Conservation (phyloP, 257 asterid species). For the Echium plantagineum region DNA sequence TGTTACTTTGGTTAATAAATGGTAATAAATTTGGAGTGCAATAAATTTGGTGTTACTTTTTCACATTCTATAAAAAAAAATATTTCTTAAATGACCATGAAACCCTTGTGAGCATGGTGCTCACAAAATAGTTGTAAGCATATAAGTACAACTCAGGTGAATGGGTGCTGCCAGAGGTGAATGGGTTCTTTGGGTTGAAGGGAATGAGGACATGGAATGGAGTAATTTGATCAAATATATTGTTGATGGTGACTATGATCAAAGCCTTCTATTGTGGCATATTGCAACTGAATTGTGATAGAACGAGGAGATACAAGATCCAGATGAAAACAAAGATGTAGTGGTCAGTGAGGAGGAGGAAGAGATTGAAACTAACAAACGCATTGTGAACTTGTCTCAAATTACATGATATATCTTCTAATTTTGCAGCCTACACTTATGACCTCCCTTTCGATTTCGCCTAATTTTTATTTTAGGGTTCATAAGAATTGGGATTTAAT, state of each 20-base stretch:
- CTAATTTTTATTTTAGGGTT: no score
- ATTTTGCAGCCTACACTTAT: constrained; percentile 35
- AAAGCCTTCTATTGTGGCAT: constrained; percentile 38
- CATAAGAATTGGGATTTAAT: no score
- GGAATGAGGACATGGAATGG: constrained; percentile 1
- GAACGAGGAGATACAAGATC: neutral
- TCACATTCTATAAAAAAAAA: no score
- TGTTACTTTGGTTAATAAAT: no score
- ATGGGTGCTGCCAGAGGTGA: constrained; percentile 48
- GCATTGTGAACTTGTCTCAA: constrained; percentile 24
- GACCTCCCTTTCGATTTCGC: no score
- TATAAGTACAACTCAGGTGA: no score
- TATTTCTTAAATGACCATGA: no score
- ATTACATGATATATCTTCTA: constrained; percentile 39
- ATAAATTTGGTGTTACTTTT: no score
- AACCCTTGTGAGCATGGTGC: no score
- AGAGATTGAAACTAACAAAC: neutral
- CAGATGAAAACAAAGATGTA: no score
- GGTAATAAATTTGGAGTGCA: no score
- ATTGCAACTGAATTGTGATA: constrained; percentile 42
- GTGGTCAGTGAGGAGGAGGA: neutral
- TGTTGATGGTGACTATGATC: constrained; percentile 23
- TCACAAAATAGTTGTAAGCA: no score
- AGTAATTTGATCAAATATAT: constrained; percentile 16
- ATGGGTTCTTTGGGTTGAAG: constrained; percentile 22